These are phyloP conservation scores for Xylaria castorea DNA, from an alignment of 495 filamentous ascomycete genomes.

Conservation along the genomic window DNA sequence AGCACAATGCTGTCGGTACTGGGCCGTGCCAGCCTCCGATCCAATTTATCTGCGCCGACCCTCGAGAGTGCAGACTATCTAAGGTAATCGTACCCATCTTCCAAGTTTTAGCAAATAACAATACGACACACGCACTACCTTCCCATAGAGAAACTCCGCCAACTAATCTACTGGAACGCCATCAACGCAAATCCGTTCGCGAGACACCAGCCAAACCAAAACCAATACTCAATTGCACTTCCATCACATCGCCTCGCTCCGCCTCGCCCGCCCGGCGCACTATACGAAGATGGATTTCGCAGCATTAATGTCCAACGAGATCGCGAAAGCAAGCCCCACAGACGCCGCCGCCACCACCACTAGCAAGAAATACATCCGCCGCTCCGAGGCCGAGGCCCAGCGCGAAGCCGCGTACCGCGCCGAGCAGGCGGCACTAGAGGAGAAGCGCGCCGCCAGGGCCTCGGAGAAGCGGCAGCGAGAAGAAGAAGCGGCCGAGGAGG, in stretches of 20 bases:
- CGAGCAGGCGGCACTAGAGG: slow-evolving; percentile 73
- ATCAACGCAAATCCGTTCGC: neutral
- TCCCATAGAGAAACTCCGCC: neutral
- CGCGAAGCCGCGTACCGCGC: slow-evolving; percentile 81
- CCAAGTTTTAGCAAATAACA: neutral
- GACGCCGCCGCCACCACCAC: slow-evolving; percentile 33
- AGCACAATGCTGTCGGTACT: neutral
- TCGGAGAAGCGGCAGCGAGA: slow-evolving; percentile 87
- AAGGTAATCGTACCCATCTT: neutral
- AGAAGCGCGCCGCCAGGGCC: slow-evolving; percentile 68
- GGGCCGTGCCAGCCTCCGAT: neutral
- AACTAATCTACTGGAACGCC: neutral
- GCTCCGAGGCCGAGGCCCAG: slow-evolving; percentile 83
- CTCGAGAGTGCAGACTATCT: neutral
- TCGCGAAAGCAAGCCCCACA: slow-evolving; percentile 71
- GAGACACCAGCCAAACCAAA: neutral
- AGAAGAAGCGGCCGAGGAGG: slow-evolving; percentile 77
- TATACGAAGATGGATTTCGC: slow-evolving; percentile 83
- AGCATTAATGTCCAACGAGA: slow-evolving; percentile 86
- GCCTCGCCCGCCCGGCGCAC: slow-evolving; percentile 17
- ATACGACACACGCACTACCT: neutral
- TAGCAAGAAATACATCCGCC: slow-evolving; percentile 82
- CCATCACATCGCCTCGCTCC: neutral
- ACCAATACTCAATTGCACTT: neutral
- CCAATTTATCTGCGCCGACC: neutral